These are phyloP conservation scores for Fusarium gaditjirri DNA, from an alignment of 2,329 filamentous ascomycete species.

Conservation along the genomic window DNA sequence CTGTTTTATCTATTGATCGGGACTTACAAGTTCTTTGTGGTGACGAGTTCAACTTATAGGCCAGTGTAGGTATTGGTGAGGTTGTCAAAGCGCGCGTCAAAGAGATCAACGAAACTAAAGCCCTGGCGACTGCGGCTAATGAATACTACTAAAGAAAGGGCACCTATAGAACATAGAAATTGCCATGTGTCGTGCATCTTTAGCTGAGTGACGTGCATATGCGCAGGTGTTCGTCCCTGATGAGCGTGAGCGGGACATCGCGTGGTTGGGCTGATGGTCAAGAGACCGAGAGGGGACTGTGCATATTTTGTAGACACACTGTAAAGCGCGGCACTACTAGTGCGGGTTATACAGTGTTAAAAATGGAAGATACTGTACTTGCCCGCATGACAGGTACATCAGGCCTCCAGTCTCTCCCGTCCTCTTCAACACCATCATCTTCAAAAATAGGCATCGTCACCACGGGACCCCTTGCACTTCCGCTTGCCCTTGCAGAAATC, in stretches of 20 bases:
- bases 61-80: not conserved
- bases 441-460: slow-evolving; percentile 28
- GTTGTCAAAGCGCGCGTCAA: slow-evolving; percentile 15
- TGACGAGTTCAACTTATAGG: not conserved
- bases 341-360: accelerated
- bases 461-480: slow-evolving; percentile 40
- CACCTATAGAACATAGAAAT: slow-evolving; percentile 16
- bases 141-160: slow-evolving; percentile 10
- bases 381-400: slow-evolving; percentile 22
- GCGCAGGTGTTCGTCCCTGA: slow-evolving; percentile 35
- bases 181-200: slow-evolving; percentile 35
- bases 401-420: slow-evolving; percentile 19
- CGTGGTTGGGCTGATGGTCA: slow-evolving; percentile 33
- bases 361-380: not conserved
- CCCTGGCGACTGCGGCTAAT: slow-evolving; percentile 13
- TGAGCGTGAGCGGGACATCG: slow-evolving; percentile 35
- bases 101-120: slow-evolving; percentile 4
- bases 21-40: slow-evolving; percentile 11
- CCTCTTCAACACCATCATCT: slow-evolving; percentile 25
- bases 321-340: accelerated
- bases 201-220: slow-evolving; percentile 39
- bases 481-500: slow-evolving; percentile 11
- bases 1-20: not conserved
- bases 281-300: slow-evolving; percentile 37
- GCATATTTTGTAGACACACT: accelerated